Percentiles rank a stretch among this genome's conserved stretches.
These are phyloP conservation scores for Cephalotrichum gorgonifer DNA, from an alignment of 2,329 filamentous ascomycete genomes.

Conservation along the genomic window DNA sequence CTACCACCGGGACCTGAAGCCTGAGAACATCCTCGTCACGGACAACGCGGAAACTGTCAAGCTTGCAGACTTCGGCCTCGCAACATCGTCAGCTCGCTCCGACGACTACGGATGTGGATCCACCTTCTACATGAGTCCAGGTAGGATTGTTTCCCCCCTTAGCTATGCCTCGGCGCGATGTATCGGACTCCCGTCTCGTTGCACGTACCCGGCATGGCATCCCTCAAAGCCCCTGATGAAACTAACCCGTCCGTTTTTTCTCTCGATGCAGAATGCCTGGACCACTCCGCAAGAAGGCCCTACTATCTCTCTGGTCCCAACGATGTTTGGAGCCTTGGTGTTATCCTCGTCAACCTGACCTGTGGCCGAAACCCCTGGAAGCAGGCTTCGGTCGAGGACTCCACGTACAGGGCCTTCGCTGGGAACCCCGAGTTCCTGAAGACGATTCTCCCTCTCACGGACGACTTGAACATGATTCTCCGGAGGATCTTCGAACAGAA, in stretches of 20 bases:
- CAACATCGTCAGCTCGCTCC: slow-evolving; percentile 72
- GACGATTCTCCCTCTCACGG: slow-evolving; percentile 82
- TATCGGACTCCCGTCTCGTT: too few species aligned
- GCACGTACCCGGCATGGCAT: background rate
- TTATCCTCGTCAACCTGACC: slow-evolving; percentile 93
- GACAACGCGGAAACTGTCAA: slow-evolving; percentile 85
- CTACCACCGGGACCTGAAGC: slow-evolving; percentile 95
- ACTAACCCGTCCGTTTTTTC: slow-evolving; percentile 7
- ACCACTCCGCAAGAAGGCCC: slow-evolving; percentile 62
- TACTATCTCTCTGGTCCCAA: slow-evolving; percentile 90
- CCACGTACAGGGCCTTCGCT: slow-evolving; percentile 85
- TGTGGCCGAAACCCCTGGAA: slow-evolving; percentile 99
- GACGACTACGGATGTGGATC: slow-evolving; percentile 97
- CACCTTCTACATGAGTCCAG: slow-evolving; percentile 99
- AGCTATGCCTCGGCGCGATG: background rate
- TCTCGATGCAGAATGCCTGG: slow-evolving; percentile 67
- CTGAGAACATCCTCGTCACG: slow-evolving; percentile 92
- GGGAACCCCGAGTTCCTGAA: slow-evolving; percentile 80
- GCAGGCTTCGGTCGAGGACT: slow-evolving; percentile 84
- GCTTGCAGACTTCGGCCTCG: slow-evolving; percentile 93
- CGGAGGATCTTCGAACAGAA: slow-evolving; percentile 80
- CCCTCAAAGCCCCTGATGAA: background rate
- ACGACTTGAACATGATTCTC: slow-evolving; percentile 82
- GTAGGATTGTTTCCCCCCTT: slow-evolving; percentile 40
- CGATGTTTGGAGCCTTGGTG: slow-evolving; percentile 96